Conservation (phyloP, 176 grass and related monocot genomes). For the Carex kokanica region DNA sequence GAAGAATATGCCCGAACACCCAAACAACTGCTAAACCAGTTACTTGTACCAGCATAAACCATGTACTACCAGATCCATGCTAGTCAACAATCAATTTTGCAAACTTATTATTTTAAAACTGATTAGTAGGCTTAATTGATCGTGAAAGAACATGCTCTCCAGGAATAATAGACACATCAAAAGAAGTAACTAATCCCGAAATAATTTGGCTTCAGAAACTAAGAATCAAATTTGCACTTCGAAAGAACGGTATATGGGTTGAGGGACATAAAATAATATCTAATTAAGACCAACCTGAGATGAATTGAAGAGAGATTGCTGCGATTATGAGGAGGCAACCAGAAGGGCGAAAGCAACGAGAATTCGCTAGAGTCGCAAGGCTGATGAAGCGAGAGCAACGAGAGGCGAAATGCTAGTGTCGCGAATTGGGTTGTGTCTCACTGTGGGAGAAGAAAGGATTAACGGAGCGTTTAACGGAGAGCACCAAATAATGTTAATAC, state of each 20-base stretch:
- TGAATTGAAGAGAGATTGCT: too few species aligned
- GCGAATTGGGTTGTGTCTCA: too few species aligned
- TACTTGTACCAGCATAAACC: neutral
- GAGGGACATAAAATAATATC: too few species aligned
- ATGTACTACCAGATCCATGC: neutral
- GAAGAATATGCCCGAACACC: too few species aligned
- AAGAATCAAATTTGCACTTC: neutral
- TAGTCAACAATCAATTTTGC: neutral
- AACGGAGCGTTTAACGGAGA: too few species aligned
- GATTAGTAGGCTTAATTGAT: neutral
- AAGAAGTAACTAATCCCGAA: neutral
- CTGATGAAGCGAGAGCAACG: too few species aligned
- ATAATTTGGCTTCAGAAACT: neutral
- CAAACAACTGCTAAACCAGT: neutral
- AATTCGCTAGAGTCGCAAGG: too few species aligned
- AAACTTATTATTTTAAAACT: neutral
- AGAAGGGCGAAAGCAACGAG: neutral
- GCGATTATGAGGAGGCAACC: neutral
- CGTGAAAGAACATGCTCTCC: neutral
- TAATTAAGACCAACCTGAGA: too few species aligned
- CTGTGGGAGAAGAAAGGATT: too few species aligned
- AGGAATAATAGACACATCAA: neutral
- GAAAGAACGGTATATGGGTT: too few species aligned
- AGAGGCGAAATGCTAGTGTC: too few species aligned
- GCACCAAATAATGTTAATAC: too few species aligned